phyloP scores from a whole-genome alignment of 75 land plant genomes.

The Selaginella tamariscina region DNA sequence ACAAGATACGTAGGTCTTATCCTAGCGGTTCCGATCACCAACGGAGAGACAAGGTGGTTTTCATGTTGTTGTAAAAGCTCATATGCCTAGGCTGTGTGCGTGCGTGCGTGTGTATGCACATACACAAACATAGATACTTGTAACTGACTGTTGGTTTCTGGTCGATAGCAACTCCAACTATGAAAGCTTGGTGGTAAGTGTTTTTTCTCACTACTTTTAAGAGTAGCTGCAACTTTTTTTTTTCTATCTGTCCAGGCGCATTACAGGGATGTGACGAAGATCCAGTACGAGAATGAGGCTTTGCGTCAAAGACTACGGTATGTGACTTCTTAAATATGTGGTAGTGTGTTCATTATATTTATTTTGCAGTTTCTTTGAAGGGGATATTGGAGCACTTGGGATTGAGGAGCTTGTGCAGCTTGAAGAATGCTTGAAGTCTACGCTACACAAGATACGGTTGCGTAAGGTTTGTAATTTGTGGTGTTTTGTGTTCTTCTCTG shows the following conservation, averaged over 20 bases:
- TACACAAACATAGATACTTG: no score
- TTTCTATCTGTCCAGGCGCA: neutral
- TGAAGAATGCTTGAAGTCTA: neutral
- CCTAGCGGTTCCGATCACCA: neutral
- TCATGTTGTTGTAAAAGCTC: no score
- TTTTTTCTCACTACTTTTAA: neutral
- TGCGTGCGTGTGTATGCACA: no score
- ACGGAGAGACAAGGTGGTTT: neutral
- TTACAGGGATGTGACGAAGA: neutral
- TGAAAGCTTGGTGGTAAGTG: neutral
- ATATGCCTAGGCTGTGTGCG: no score
- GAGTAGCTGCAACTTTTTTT: neutral
- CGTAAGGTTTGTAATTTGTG: neutral
- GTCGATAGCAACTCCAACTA: neutral
- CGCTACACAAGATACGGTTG: neutral
- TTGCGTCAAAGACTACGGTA: neutral
- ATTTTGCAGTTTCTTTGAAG: neutral
- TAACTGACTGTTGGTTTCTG: no score
- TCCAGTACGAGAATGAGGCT: neutral
- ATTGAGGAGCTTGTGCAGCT: neutral
- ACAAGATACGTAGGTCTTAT: neutral
- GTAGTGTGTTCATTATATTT: neutral
- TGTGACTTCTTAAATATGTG: neutral
- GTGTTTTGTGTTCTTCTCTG: neutral
- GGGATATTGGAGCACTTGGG: neutral